Percentiles rank a stretch among this genome's conserved stretches.
These are phyloP conservation scores for Suillus tomentosus DNA, from an alignment of 768 basidiomycete genomes.

Conservation along the genomic window DNA sequence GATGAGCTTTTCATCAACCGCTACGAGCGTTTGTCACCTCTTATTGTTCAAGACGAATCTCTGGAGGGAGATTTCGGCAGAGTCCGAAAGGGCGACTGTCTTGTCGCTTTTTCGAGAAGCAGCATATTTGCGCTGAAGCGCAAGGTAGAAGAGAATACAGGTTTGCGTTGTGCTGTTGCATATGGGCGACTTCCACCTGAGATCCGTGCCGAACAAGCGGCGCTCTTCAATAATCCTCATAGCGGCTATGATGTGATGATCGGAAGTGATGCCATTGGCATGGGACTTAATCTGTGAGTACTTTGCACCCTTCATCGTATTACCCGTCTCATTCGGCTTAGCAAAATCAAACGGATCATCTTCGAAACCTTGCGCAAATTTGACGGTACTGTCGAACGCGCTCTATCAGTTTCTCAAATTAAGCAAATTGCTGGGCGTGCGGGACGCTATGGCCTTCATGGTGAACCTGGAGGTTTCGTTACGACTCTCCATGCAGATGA, in stretches of 20 bases:
- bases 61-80: slow-evolving; percentile 60
- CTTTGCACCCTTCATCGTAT: background rate
- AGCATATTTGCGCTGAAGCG: slow-evolving; percentile 78
- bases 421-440: slow-evolving; percentile 97
- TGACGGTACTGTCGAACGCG: slow-evolving; percentile 46
- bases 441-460: slow-evolving; percentile 80
- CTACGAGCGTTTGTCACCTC: slow-evolving; percentile 88
- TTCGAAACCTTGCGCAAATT: slow-evolving; percentile 74
- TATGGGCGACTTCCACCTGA: slow-evolving; percentile 94
- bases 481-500: slow-evolving; percentile 71
- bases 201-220: slow-evolving; percentile 88
- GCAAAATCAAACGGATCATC: slow-evolving; percentile 89
- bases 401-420: slow-evolving; percentile 71
- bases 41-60: slow-evolving; percentile 66
- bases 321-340: slow-evolving; percentile 31
- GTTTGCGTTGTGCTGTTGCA: slow-evolving; percentile 84
- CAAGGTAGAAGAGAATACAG: slow-evolving; percentile 68
- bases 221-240: slow-evolving; percentile 82
- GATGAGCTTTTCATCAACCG: slow-evolving; percentile 79
- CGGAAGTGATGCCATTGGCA: slow-evolving; percentile 93
- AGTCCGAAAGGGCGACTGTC: slow-evolving; percentile 82
- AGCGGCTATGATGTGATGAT: slow-evolving; percentile 90
- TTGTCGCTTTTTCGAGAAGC: slow-evolving; percentile 81
- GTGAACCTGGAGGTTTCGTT: slow-evolving; percentile 59
- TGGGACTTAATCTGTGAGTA: slow-evolving; percentile 94